A percentile compares a stretch with the other conserved stretches of the same genome.
phyloP scores from a whole-genome alignment of 148 eudicot genomes.

The Tetragonia tetragonoides region DNA sequence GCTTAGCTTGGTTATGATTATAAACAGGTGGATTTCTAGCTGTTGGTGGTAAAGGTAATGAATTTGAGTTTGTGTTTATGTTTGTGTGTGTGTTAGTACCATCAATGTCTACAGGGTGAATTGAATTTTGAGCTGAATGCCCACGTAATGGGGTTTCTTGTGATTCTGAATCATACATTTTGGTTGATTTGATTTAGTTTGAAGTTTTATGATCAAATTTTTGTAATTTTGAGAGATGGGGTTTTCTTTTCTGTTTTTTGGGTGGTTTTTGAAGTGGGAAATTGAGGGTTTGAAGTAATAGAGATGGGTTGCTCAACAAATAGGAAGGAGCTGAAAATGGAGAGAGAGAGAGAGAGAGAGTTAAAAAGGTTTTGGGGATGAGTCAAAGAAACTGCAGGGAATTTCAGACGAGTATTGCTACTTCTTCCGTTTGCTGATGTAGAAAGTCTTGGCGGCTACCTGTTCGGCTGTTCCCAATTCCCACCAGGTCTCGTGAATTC shows the following conservation, averaged over 20 bases:
- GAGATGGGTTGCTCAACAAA: slow-evolving; percentile 2
- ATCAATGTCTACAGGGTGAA: slow-evolving; percentile 22
- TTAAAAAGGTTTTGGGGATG: not conserved
- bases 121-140: slow-evolving; percentile 13
- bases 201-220: not conserved
- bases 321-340: not conserved
- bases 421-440: not conserved
- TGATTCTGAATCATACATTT: slow-evolving; percentile 14
- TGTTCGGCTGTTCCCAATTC: slow-evolving; percentile 1
- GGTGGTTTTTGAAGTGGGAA: not conserved
- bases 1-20: slow-evolving; percentile 34
- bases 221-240: not conserved
- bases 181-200: not conserved
- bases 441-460: not conserved
- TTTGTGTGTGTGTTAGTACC: not conserved
- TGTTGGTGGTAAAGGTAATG: not conserved
- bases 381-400: not conserved
- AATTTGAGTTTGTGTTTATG: not conserved
- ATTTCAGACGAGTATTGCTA: not conserved
- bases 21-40: not conserved
- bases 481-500: not conserved
- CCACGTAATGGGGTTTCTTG: slow-evolving; percentile 31
- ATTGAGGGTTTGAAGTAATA: not conserved
- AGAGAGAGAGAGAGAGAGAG: not conserved
- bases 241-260: no score